Base-by-base conservation (phyloP, 768 basidiomycete species). In the Amanita pseudoporphyria region DNA sequence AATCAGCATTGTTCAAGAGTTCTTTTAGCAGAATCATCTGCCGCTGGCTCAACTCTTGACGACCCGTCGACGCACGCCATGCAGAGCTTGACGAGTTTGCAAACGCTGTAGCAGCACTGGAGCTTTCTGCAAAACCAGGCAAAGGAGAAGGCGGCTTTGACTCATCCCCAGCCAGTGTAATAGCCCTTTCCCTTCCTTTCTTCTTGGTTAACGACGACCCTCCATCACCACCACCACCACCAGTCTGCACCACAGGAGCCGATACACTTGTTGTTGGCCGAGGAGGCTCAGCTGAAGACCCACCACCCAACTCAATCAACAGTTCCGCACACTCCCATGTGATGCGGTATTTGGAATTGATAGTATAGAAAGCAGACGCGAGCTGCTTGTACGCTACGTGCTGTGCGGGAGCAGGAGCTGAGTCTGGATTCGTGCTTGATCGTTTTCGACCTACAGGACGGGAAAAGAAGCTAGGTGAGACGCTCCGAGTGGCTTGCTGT, bases 251-350 rank as follows among this genome's bases (percentile, higher is more conserved):
- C 13, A 57, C 54, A 6, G 76, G 71, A 6, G 71, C 66, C 5
- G 77, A 74, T 3, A 65, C 58, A 45, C 69, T 76, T 1, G 72
- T 61, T 10, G 68, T 52, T 4, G 71, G 68, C 14, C 59, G 57
- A 36, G 58, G 47, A 46, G 22, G n/a, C 5, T 63, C 54, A 6
- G 64, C 40, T 21, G 69, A 58, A 13, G 74, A 68, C 1, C 82
- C 83, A 2, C 84, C 80, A 0, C 85, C 88, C 1, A 95, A 73
- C 60, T 93, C 88, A 45, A 94, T 84, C 32, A 95, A 72, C 18
- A 95, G 67, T 58, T 87, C 87, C 0, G 91, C 91, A 58, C 89
- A 91, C 56, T 92, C 90, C 88, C 90, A 91, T 30, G 87, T 82
- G 37, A 91, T 78, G n/a, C 74, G 76, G 59, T 91, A 95, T 59